Base-by-base conservation (phyloP, 257 asterid genomes). In the Cynanchum wilfordii region DNA sequence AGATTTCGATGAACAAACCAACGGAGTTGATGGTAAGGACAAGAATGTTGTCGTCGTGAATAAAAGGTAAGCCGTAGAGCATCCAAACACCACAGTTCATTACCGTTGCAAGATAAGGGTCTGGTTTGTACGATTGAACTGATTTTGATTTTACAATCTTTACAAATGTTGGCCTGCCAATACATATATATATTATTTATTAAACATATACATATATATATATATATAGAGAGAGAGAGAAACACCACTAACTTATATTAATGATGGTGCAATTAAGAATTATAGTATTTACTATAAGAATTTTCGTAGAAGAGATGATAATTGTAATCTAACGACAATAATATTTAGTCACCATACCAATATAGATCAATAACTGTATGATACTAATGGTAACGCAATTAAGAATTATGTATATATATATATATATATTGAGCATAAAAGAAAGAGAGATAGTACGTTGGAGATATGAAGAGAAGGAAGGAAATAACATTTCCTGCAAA, bases 21-120 rank as follows among this genome's bases (percentile, higher is more conserved):
- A 40, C 0, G 73, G 84, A 84, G 15, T 88, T 90, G 79, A 84
- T 88, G 73, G 94, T 86, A 70, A 86, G 33, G 30, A 89, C 92
- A 3, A 88, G 85, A 24, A 74, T 60, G 73, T 91, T 88, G 74
- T 86, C 84, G 2, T 89, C 87, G 25, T 88, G 89, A 27, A 89
- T 89, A 70, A 79, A 5, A 0, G 96, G 96, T 44, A 89, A 57
- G 16, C 96, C 96, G 64, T 89, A 89, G 36, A 88, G 70, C 50
- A 77, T 67, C 96, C 96, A 89, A 82, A 89, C 65, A 12, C 73
- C 76, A 71, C 96, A 89, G 36, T 89, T 89, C 49, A 86, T 65
- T n/a, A 82, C 69, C 40, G 93, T 89, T 4, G 71, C 90, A 1
- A 86, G 44, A 51, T 84, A 88, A 1, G 94, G 90, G 63, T 75